A percentile compares a stretch with the other conserved stretches of the same genome.
Evolutionary conservation across 495 filamentous ascomycete species (phyloP).

Genomic region (Hapsidospora chrysogenum): DNA sequence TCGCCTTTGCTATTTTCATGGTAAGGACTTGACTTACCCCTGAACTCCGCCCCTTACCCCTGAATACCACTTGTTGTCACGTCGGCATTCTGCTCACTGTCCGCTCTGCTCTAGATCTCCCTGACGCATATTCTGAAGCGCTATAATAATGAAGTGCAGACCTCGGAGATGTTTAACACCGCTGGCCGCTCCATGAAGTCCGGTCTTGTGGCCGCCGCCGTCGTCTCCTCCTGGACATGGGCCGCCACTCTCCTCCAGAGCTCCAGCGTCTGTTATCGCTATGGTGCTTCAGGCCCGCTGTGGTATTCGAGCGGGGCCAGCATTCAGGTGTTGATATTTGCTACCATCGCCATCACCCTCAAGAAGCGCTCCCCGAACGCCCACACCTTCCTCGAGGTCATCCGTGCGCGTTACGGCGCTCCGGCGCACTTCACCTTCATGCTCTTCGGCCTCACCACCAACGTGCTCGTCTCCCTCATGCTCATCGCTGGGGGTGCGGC

Average conservation of each 20-base stretch:
- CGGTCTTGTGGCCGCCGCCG: constrained; percentile 85
- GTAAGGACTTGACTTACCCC: no score
- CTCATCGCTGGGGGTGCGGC: constrained; percentile 81
- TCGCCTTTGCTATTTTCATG: constrained; percentile 65
- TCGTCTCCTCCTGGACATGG: constrained; percentile 94
- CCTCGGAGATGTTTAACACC: constrained; percentile 93
- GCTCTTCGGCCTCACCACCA: constrained; percentile 69
- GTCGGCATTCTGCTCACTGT: constrained; percentile 5
- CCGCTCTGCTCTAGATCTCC: constrained; percentile 18
- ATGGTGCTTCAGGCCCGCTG: constrained; percentile 86
- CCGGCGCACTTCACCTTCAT: constrained; percentile 59
- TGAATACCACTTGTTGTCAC: constrained; percentile 1
- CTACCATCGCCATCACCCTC: constrained; percentile 82
- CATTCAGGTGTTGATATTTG: constrained; percentile 74
- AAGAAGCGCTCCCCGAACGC: constrained; percentile 79
- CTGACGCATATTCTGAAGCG: constrained; percentile 68
- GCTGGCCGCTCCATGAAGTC: constrained; percentile 90
- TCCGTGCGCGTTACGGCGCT: constrained; percentile 38
- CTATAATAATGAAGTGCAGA: constrained; percentile 90
- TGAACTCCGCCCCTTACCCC: not conserved
- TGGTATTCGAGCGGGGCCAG: constrained; percentile 48
- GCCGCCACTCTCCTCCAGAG: constrained; percentile 69
- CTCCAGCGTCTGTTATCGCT: constrained; percentile 78
- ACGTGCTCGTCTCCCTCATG: constrained; percentile 80
- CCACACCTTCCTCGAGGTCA: constrained; percentile 72